These are phyloP conservation scores for Isoetes taiwanensis DNA, from an alignment of 75 land plant genomes.

Conservation along the genomic window DNA sequence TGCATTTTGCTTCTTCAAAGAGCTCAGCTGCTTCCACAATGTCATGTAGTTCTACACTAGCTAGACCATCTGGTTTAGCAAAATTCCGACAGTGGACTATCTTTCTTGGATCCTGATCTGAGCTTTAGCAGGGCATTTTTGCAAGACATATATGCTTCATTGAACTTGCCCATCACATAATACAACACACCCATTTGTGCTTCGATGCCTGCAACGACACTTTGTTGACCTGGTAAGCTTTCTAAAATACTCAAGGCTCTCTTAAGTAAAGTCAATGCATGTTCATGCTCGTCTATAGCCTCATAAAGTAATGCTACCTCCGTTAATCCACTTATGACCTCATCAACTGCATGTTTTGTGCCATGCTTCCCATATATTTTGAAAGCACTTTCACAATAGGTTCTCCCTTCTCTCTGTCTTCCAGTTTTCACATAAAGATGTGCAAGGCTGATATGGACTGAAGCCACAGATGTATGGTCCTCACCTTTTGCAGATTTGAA, in stretches of 20 bases:
- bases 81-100: constrained; percentile 52
- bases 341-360: constrained; percentile 32
- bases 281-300: constrained; percentile 57
- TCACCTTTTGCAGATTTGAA: constrained; percentile 60
- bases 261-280: constrained; percentile 48
- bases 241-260: constrained; percentile 54
- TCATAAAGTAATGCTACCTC: constrained; percentile 67
- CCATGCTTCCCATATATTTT: constrained; percentile 47
- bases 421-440: constrained; percentile 57
- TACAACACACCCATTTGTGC: constrained; percentile 86
- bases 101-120: constrained; percentile 43
- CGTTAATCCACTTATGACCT: constrained; percentile 52
- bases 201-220: constrained; percentile 64
- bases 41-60: constrained; percentile 49
- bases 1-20: constrained; percentile 62
- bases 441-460: constrained; percentile 57
- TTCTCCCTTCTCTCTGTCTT: constrained; percentile 46
- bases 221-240: constrained; percentile 55
- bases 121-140: constrained; percentile 52
- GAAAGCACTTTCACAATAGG: constrained; percentile 66
- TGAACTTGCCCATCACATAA: constrained; percentile 21
- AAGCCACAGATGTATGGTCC: constrained; percentile 50
- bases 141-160: constrained; percentile 16
- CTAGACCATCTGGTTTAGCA: constrained; percentile 77
- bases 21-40: constrained; percentile 51